Evolutionary conservation across 2,329 filamentous ascomycete species (phyloP), one percentile per base, ranked within the genome.

Genomic region (Xylaria sp.): DNA sequence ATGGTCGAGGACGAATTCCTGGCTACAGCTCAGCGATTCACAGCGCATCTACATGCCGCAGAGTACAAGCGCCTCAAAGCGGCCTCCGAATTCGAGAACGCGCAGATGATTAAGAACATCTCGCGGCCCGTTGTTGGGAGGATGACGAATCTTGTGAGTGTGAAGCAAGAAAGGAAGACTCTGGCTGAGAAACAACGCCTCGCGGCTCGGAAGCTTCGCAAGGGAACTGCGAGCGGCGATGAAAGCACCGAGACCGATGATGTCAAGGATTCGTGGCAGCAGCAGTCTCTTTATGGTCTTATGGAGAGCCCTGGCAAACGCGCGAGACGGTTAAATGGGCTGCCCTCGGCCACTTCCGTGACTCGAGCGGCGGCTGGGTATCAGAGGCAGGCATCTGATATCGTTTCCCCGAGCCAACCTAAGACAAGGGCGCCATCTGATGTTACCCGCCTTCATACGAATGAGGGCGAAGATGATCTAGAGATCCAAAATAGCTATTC

Each of bases 1-100:
- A 94, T 95, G 91, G 93, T 96, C 0, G 93, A 95, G 78, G 93
- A 96, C 74, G 92, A 95, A 72, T 88, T 96, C 70, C 81, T 91
- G 21, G 81, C 85, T 17, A 87, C 89, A 0, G 92, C 92, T 0
- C 86, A 88, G 61, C 81, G 83, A 2, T 95, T 93, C 79, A 95
- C 92, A 0, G 85, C 86, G 4, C 92, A 94, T 77, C 85, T 95
- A 1, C 92, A 94, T 76, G 87, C 89, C n/a, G 91, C 89, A 17
- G 92, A 94, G 78, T 95, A 95, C 77, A 84, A 89, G 66, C 86
- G 90, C 3, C 85, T 93, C 53, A 91, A 91, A 77, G 80, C 82
- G 39, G 80, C 83, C 42, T 87, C 88, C 3, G 86, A 82, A 70
- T 76, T 82, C 9, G 84, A 85, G 58, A 89, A 89, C 70, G 85